A percentile compares a stretch with the other conserved stretches of the same genome.
phyloP scores from a whole-genome alignment of 1,284 basidiomycete species.

The Moniliophthora roreri region DNA sequence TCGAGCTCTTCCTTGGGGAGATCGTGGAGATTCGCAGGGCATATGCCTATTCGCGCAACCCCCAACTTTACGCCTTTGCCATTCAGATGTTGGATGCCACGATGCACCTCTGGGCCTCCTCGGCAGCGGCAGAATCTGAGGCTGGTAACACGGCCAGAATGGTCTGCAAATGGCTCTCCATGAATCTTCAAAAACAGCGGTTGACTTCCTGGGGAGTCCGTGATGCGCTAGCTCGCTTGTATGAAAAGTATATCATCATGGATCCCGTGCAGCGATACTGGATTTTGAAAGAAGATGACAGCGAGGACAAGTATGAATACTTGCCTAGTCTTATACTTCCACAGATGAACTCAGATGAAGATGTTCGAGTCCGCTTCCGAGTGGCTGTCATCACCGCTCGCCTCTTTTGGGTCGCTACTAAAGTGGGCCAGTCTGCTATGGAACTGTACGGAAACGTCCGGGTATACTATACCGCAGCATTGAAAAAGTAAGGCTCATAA shows the following conservation, averaged over 20 bases:
- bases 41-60: slow-evolving; percentile 62
- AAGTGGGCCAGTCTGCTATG: slow-evolving; percentile 27
- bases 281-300: slow-evolving; percentile 28
- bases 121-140: slow-evolving; percentile 32
- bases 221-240: slow-evolving; percentile 63
- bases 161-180: slow-evolving; percentile 56
- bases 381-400: slow-evolving; percentile 63
- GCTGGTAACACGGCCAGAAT: slow-evolving; percentile 44
- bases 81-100: slow-evolving; percentile 71
- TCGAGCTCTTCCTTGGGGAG: slow-evolving; percentile 55
- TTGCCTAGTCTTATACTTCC: slow-evolving; percentile 52
- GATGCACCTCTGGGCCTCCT: slow-evolving; percentile 59
- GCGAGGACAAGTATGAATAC: slow-evolving; percentile 34
- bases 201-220: slow-evolving; percentile 69
- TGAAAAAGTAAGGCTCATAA: slow-evolving; percentile 46
- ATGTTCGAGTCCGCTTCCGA: slow-evolving; percentile 86
- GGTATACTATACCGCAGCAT: slow-evolving; percentile 38
- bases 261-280: slow-evolving; percentile 63
- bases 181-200: slow-evolving; percentile 40
- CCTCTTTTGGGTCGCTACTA: slow-evolving; percentile 50
- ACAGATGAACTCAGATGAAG: slow-evolving; percentile 61
- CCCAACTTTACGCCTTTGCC: slow-evolving; percentile 52
- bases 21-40: slow-evolving; percentile 52
- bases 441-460: slow-evolving; percentile 47
- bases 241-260: slow-evolving; percentile 60